Conservation (phyloP, 768 basidiomycete genomes). For the Lactarius indigo region DNA sequence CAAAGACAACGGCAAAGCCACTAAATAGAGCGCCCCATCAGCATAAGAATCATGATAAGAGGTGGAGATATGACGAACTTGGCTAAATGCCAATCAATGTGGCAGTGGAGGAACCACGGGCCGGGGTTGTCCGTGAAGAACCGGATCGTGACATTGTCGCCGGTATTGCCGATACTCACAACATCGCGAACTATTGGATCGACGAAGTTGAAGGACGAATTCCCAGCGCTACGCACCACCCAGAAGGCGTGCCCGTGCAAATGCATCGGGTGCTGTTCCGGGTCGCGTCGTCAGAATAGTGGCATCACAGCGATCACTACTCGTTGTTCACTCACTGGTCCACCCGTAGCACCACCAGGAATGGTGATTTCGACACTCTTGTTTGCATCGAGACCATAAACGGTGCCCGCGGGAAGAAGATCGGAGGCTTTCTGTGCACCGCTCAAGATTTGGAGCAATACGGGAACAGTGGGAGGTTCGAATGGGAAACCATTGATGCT, state of each 20-base stretch:
- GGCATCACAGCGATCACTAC: not conserved
- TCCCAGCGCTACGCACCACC: conserved; percentile 18
- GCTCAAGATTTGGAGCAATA: conserved; percentile 57
- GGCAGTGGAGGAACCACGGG: conserved; percentile 32
- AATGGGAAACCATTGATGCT: conserved; percentile 41
- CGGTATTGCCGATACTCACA: conserved; percentile 21
- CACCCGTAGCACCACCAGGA: conserved; percentile 40
- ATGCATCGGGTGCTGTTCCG: conserved; percentile 21
- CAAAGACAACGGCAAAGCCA: conserved; percentile 22
- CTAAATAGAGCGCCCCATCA: not conserved
- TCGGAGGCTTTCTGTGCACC: conserved; percentile 45
- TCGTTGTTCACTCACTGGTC: conserved; percentile 25
- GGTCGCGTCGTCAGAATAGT: not conserved
- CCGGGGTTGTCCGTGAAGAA: conserved; percentile 34
- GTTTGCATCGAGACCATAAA: conserved; percentile 46
- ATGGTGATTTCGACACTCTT: conserved; percentile 46
- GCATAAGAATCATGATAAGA: conserved; percentile 32
- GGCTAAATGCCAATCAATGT: conserved; percentile 32
- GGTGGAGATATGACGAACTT: conserved; percentile 59
- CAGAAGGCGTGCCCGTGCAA: conserved; percentile 19
- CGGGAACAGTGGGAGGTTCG: conserved; percentile 43
- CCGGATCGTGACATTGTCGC: conserved; percentile 29
- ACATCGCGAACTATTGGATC: conserved; percentile 27
- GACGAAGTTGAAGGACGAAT: conserved; percentile 19
- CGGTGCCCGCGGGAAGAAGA: conserved; percentile 46